These are phyloP conservation scores for Xylaria sp. DNA, from an alignment of 2,329 filamentous ascomycete species.

Conservation along the genomic window DNA sequence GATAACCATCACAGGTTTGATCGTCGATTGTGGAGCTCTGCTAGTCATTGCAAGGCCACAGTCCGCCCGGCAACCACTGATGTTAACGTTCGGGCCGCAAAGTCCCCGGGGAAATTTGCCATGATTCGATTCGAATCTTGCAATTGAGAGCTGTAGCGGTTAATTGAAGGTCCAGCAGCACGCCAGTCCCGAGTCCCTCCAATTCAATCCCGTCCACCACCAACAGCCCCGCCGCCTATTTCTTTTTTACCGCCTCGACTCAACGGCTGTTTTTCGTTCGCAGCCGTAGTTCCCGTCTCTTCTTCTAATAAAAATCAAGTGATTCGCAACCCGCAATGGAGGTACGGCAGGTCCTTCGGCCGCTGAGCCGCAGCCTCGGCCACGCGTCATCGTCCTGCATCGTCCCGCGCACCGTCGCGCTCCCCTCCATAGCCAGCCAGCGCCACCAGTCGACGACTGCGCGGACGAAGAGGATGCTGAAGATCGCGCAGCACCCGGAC, in stretches of 20 bases:
- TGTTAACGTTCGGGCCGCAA: background rate
- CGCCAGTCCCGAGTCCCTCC: background rate
- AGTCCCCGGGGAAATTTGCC: background rate
- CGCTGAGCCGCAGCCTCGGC: constrained; percentile 17
- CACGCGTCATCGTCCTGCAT: constrained; percentile 3
- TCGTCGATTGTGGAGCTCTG: background rate
- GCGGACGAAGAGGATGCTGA: constrained; percentile 53
- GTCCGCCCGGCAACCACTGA: background rate
- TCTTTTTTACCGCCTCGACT: background rate
- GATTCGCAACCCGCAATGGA: constrained; percentile 22
- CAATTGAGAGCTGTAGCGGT: background rate
- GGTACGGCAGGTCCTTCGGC: constrained; percentile 25
- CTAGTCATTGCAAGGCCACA: background rate
- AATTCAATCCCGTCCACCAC: background rate
- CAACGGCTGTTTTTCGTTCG: background rate
- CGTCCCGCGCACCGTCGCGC: background rate
- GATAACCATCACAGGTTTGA: too few relatives aligned
- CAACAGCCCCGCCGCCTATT: background rate
- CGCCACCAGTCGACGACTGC: constrained; percentile 47
- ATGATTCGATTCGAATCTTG: background rate
- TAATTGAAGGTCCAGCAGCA: background rate
- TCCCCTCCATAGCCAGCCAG: constrained; percentile 26
- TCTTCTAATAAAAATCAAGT: background rate
- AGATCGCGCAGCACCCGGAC: constrained; percentile 55
- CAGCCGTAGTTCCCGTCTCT: background rate